Percentiles rank a stretch among this genome's conserved stretches.
Evolutionary conservation across 208 protist species (phyloP).

Genomic region (Phytomonas sp.): DNA sequence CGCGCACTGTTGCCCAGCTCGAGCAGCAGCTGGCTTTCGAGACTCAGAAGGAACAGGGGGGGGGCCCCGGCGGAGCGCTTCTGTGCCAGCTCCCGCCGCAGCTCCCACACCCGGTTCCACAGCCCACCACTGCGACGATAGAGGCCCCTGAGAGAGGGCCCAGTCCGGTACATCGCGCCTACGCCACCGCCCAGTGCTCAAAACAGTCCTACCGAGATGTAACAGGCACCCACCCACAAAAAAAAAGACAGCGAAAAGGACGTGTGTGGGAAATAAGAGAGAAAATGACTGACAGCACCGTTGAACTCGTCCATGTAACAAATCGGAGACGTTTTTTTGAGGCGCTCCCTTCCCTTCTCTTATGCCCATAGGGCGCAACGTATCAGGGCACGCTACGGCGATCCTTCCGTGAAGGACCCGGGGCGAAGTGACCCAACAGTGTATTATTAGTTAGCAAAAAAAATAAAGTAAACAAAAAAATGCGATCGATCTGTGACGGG

Average conservation of each 20-base stretch:
- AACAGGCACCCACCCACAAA: too few species aligned
- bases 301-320: not conserved
- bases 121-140: not conserved
- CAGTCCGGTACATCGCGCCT: too few species aligned
- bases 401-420: too few species aligned
- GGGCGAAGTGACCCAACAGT: too few species aligned
- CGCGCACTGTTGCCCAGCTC: constrained; percentile 42
- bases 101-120: constrained; percentile 16
- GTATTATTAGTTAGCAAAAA: not conserved
- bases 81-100: constrained; percentile 23
- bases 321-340: not conserved
- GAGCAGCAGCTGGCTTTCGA: constrained; percentile 51
- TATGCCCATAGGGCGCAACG: too few species aligned
- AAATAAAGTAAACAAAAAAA: not conserved
- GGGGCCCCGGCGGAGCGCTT: constrained; percentile 11
- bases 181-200: too few species aligned
- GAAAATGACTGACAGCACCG: not conserved
- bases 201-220: too few species aligned
- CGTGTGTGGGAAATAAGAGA: not conserved
- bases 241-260: too few species aligned
- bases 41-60: constrained; percentile 40
- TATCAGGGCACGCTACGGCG: too few species aligned
- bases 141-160: too few species aligned
- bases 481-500: not conserved
- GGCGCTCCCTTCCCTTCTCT: not conserved